Evolutionary conservation across 2,329 filamentous ascomycete genomes (phyloP).

Genomic region (Fusarium humuli): DNA sequence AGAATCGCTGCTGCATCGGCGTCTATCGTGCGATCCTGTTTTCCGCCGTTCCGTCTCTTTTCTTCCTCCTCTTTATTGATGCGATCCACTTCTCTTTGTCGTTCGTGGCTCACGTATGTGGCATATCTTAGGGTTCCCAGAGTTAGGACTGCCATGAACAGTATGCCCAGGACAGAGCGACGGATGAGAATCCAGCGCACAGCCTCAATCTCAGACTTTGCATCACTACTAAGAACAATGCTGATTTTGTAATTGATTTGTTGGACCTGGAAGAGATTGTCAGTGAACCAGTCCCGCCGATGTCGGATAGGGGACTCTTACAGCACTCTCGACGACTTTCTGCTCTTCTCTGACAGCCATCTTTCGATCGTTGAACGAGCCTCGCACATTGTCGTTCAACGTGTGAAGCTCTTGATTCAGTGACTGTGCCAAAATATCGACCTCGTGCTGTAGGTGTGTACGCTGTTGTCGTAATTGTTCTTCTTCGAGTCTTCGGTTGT

Average conservation of each 20-base stretch:
- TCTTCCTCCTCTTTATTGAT: conserved; percentile 59
- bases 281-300: conserved; percentile 3
- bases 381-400: conserved; percentile 91
- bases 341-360: conserved; percentile 93
- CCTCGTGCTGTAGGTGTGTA: conserved; percentile 89
- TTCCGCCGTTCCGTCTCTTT: conserved; percentile 57
- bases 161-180: conserved; percentile 71
- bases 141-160: conserved; percentile 73
- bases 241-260: conserved; percentile 97
- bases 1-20: conserved; percentile 69
- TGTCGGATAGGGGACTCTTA: conserved; percentile 54
- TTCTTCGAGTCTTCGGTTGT: conserved; percentile 78
- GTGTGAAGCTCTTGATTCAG: conserved; percentile 84
- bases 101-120: conserved; percentile 65
- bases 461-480: conserved; percentile 87
- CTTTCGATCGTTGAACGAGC: conserved; percentile 95
- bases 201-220: conserved; percentile 90
- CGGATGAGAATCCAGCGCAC: conserved; percentile 85
- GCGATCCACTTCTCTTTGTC: conserved; percentile 59
- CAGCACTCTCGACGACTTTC: conserved; percentile 82
- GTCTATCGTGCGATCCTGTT: conserved; percentile 58
- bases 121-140: conserved; percentile 70
- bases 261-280: conserved; percentile 71
- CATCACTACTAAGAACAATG: conserved; percentile 87
- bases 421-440: conserved; percentile 89